Conservation (phyloP, 805 yeast species). For the Pichia eremophila region DNA sequence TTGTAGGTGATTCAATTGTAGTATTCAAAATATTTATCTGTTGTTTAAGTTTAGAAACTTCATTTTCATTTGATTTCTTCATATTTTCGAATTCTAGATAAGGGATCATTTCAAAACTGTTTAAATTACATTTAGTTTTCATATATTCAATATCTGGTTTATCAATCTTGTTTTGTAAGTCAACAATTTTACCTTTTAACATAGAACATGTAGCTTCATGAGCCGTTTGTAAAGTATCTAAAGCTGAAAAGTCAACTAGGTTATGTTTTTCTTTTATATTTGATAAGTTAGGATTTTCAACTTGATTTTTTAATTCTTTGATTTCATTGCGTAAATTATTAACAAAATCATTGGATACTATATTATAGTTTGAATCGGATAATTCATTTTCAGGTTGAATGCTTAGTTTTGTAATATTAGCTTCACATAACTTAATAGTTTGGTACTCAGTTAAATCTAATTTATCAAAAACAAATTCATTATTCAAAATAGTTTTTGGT, state of each 20-base stretch:
- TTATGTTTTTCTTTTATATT: too few relatives aligned
- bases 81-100: not conserved
- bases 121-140: not conserved
- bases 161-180: not conserved
- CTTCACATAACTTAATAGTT: conserved; percentile 11
- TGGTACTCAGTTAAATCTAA: not conserved
- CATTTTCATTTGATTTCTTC: too few relatives aligned
- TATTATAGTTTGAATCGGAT: not conserved
- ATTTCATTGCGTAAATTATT: not conserved
- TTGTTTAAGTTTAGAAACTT: not conserved
- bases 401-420: conserved; percentile 16
- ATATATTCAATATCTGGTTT: conserved; percentile 4
- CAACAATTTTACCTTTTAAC: not conserved
- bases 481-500: not conserved
- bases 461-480: not conserved
- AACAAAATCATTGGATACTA: conserved; percentile 10
- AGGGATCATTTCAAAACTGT: not conserved
- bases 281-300: not conserved
- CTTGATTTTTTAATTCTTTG: not conserved
- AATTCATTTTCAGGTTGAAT: not conserved
- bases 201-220: too few relatives aligned
- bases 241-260: too few relatives aligned
- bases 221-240: too few relatives aligned
- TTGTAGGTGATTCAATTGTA: not conserved
- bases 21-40: not conserved